These are phyloP conservation scores for Boletus reticuloceps DNA, from an alignment of 768 basidiomycete species.

Conservation along the genomic window DNA sequence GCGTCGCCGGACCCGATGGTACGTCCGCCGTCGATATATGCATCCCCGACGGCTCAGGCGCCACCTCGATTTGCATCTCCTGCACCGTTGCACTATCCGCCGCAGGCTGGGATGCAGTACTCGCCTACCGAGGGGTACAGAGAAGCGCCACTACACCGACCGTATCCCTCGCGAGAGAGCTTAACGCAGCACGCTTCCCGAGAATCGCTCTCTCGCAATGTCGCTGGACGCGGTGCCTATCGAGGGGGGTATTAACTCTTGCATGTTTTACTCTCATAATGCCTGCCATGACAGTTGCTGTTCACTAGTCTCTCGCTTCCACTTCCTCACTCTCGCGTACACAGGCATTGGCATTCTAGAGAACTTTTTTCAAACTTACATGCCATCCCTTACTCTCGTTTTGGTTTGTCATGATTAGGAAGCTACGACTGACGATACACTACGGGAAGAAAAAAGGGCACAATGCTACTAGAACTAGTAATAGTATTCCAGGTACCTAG, in stretches of 20 bases:
- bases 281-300: constrained; percentile 17
- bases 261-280: constrained; percentile 1
- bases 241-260: constrained; percentile 17
- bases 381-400: not conserved
- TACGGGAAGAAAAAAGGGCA: not conserved
- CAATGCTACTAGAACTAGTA: not conserved
- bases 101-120: constrained; percentile 23
- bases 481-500: not conserved
- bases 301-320: constrained; percentile 14
- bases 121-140: constrained; percentile 39
- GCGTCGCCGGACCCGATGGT: constrained; percentile 17
- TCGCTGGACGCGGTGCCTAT: constrained; percentile 32
- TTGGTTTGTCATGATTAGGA: not conserved
- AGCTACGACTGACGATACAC: not conserved
- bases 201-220: constrained; percentile 21
- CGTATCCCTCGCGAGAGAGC: constrained; percentile 31
- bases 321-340: not conserved
- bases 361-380: not conserved
- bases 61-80: constrained; percentile 32
- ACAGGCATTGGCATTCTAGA: constrained; percentile 9
- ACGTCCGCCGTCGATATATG: constrained; percentile 26
- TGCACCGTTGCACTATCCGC: constrained; percentile 43
- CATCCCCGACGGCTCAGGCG: constrained; percentile 31
- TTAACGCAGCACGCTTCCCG: constrained; percentile 10
- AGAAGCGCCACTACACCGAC: constrained; percentile 65